Evolutionary conservation across 2,329 filamentous ascomycete species (phyloP).

Genomic region (Huntiella decipiens): DNA sequence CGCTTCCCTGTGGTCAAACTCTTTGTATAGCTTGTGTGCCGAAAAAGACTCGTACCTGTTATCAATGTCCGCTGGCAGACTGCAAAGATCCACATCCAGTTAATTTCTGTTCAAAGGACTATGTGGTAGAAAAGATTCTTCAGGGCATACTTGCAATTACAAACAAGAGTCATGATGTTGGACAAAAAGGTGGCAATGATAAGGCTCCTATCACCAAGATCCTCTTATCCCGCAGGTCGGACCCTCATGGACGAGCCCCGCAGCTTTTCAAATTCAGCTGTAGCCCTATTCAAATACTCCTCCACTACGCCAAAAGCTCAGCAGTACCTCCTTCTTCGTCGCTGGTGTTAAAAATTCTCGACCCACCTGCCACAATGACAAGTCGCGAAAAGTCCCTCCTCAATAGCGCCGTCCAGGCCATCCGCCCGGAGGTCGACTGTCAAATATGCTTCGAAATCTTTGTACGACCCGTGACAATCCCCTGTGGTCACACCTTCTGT

Average conservation of each 20-base stretch:
- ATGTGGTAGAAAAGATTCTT: too few relatives aligned
- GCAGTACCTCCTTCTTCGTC: background rate
- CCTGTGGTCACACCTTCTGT: conserved; percentile 82
- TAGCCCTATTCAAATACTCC: background rate
- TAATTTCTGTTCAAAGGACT: too few relatives aligned
- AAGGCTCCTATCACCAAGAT: background rate
- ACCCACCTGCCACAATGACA: background rate
- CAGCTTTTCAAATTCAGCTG: background rate
- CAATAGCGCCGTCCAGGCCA: conserved; percentile 37
- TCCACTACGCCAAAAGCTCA: background rate
- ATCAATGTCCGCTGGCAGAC: too few relatives aligned
- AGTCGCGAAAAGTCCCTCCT: conserved; percentile 17
- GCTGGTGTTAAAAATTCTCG: too few relatives aligned
- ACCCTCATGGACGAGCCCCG: background rate
- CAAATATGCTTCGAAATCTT: conserved; percentile 74
- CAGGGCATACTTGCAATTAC: too few relatives aligned
- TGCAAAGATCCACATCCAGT: too few relatives aligned
- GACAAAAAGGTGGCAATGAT: too few relatives aligned
- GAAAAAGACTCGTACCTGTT: too few relatives aligned
- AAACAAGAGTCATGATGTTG: too few relatives aligned
- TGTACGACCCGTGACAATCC: conserved; percentile 64
- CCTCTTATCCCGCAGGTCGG: background rate
- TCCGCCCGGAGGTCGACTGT: conserved; percentile 60
- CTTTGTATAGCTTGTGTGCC: too few relatives aligned
- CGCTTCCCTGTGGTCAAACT: too few relatives aligned